Conservation (phyloP, 495 filamentous ascomycete species). For the Extremus antarcticus region DNA sequence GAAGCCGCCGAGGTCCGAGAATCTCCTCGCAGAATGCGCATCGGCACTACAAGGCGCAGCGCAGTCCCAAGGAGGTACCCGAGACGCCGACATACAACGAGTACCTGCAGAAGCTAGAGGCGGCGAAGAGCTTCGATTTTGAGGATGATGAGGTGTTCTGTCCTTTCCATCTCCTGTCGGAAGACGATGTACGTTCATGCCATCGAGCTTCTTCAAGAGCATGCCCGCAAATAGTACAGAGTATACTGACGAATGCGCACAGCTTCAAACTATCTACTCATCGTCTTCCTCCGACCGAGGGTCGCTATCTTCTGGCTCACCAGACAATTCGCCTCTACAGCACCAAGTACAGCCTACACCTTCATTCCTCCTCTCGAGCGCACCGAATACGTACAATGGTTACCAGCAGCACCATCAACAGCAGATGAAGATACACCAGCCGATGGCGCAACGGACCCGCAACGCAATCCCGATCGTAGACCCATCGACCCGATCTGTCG, state of each 20-base stretch:
- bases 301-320: slow-evolving; percentile 86
- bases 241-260: slow-evolving; percentile 19
- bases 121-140: slow-evolving; percentile 87
- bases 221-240: background rate
- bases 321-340: slow-evolving; percentile 78
- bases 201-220: background rate
- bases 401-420: slow-evolving; percentile 41
- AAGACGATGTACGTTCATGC: slow-evolving; percentile 78
- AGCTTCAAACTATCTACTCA: slow-evolving; percentile 84
- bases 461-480: slow-evolving; percentile 99
- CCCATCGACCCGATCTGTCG: slow-evolving; percentile 79
- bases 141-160: slow-evolving; percentile 97
- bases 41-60: slow-evolving; percentile 57
- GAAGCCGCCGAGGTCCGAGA: slow-evolving; percentile 78
- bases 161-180: slow-evolving; percentile 74
- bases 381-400: slow-evolving; percentile 50
- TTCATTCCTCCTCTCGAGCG: slow-evolving; percentile 66
- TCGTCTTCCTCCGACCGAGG: slow-evolving; percentile 79
- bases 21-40: slow-evolving; percentile 71
- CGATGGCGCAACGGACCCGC: slow-evolving; percentile 71
- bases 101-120: slow-evolving; percentile 79
- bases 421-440: slow-evolving; percentile 72
- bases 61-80: slow-evolving; percentile 80
- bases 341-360: slow-evolving; percentile 69
- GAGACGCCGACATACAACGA: slow-evolving; percentile 61